Percentiles rank a stretch among this genome's conserved stretches.
Conservation (phyloP, 257 asterid species). For the Paulownia fortunei region DNA sequence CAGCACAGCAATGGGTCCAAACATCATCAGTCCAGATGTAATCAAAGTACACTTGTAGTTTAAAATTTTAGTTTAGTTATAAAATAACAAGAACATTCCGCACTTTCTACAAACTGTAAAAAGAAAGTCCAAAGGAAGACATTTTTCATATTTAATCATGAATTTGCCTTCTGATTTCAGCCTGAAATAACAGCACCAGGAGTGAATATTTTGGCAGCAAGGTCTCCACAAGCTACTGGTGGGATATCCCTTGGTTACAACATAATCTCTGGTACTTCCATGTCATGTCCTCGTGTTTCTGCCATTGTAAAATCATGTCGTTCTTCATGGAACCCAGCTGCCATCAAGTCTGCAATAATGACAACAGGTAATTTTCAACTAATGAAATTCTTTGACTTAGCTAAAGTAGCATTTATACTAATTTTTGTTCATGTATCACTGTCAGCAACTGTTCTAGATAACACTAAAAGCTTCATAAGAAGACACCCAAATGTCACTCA, state of each 20-base stretch:
- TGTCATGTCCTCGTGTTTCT: slow-evolving; percentile 59
- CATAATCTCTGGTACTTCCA: slow-evolving; percentile 55
- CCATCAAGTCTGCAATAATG: slow-evolving; percentile 55
- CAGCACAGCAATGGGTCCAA: slow-evolving; percentile 59
- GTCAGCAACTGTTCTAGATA: slow-evolving; percentile 40
- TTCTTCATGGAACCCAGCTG: slow-evolving; percentile 60
- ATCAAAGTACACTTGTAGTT: slow-evolving; percentile 39
- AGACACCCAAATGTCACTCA: slow-evolving; percentile 38
- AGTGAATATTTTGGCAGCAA: slow-evolving; percentile 51
- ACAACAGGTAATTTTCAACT: slow-evolving; percentile 44
- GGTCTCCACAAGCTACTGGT: slow-evolving; percentile 48
- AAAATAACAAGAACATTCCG: too few relatives aligned
- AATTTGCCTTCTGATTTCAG: slow-evolving; percentile 32
- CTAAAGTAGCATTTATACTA: too few relatives aligned
- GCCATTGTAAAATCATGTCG: slow-evolving; percentile 48
- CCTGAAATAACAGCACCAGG: slow-evolving; percentile 61
- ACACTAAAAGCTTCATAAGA: slow-evolving; percentile 36
- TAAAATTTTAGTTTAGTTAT: too few relatives aligned
- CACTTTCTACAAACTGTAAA: background rate
- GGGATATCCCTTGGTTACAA: slow-evolving; percentile 41
- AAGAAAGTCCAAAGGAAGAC: too few relatives aligned
- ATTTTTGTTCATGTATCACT: too few relatives aligned
- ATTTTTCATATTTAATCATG: too few relatives aligned
- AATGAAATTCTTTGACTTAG: too few relatives aligned
- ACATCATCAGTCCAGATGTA: slow-evolving; percentile 45